Conservation (phyloP, 2,329 filamentous ascomycete species). For the Aspergillus quadrilineatus region DNA sequence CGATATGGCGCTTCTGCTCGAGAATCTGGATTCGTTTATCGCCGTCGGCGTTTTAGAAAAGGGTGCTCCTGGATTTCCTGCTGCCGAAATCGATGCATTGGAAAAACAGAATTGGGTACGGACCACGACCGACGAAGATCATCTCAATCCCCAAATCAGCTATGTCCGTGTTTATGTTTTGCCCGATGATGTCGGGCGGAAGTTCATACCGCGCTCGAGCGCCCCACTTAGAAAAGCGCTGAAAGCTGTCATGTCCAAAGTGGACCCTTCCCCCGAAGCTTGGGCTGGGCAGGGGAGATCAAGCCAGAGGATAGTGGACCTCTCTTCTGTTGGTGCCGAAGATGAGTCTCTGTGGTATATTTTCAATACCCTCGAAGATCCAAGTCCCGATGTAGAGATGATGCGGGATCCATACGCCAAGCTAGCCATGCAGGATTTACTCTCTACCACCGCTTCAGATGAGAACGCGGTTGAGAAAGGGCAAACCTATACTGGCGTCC, state of each 20-base stretch:
- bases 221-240: constrained; percentile 35
- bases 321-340: constrained; percentile 24
- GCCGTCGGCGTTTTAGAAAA: constrained; percentile 33
- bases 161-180: constrained; percentile 41
- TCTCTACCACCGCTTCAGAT: constrained; percentile 21
- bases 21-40: constrained; percentile 27
- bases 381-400: constrained; percentile 31
- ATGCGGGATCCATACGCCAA: constrained; percentile 35
- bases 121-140: constrained; percentile 23
- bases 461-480: constrained; percentile 11
- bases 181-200: constrained; percentile 40
- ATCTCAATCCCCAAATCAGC: constrained; percentile 16
- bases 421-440: constrained; percentile 38
- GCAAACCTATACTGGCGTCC: constrained; percentile 24
- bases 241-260: constrained; percentile 39
- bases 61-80: constrained; percentile 18
- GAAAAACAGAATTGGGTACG: constrained; percentile 40
- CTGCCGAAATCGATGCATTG: constrained; percentile 26
- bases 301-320: constrained; percentile 4
- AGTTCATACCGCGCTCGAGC: constrained; percentile 34
- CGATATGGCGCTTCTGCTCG: constrained; percentile 12
- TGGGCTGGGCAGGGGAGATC: constrained; percentile 36
- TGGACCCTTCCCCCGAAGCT: constrained; percentile 40
- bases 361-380: constrained; percentile 49
- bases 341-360: constrained; percentile 52